These are phyloP conservation scores for Serpula lacrymans DNA, from an alignment of 768 basidiomycete genomes.

Conservation along the genomic window DNA sequence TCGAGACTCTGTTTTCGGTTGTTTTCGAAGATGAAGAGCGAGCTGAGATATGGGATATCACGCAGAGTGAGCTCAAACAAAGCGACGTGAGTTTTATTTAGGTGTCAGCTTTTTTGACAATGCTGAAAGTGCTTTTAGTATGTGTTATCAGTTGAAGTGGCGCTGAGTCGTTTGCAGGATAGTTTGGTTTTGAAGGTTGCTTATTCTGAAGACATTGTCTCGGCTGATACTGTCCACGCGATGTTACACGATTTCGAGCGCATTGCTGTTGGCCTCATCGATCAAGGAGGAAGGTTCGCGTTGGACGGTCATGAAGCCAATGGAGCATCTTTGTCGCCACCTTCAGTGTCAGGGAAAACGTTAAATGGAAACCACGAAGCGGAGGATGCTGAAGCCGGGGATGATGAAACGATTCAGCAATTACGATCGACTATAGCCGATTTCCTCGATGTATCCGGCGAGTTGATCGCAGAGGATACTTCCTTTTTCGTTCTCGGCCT, in stretches of 20 bases:
- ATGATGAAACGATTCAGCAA: slow-evolving; percentile 4
- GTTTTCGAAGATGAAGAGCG: slow-evolving; percentile 18
- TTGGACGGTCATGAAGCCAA: background rate
- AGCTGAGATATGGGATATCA: slow-evolving; percentile 19
- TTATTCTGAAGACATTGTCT: slow-evolving; percentile 16
- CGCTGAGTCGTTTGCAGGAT: slow-evolving; percentile 18
- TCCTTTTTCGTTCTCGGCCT: slow-evolving; percentile 45
- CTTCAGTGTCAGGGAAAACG: background rate
- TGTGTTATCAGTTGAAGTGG: slow-evolving; percentile 20
- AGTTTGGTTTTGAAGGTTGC: slow-evolving; percentile 17
- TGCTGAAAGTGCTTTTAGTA: slow-evolving; percentile 13
- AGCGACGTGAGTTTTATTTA: slow-evolving; percentile 23
- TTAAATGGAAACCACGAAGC: background rate
- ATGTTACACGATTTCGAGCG: slow-evolving; percentile 23
- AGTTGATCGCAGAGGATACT: slow-evolving; percentile 12
- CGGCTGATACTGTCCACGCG: slow-evolving; percentile 11
- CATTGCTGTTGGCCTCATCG: slow-evolving; percentile 15
- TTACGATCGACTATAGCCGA: slow-evolving; percentile 15
- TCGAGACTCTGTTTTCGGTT: slow-evolving; percentile 30
- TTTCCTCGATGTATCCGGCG: slow-evolving; percentile 13
- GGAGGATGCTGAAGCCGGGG: background rate
- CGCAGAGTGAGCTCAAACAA: slow-evolving; percentile 27
- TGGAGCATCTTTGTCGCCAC: background rate
- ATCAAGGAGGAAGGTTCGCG: slow-evolving; percentile 6
- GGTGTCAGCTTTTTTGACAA: background rate